Base-by-base conservation (phyloP, 176 grass and related monocot genomes). In the Triticum dicoccoides region DNA sequence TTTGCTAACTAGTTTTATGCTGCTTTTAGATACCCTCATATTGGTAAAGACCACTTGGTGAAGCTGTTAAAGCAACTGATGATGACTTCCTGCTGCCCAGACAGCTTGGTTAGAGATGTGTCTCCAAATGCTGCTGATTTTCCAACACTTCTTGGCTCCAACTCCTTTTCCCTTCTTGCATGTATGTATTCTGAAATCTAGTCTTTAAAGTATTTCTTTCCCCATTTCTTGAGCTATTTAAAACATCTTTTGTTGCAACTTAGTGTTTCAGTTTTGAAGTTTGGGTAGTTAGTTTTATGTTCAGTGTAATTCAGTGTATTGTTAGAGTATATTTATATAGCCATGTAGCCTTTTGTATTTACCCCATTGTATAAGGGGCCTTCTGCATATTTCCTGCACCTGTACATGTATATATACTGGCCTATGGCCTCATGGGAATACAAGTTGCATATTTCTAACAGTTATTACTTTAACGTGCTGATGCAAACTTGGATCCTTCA, bases 21-120 rank as follows among this genome's bases (percentile, higher is more conserved):
- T 72, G 65, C 14, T 83, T 88, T 51, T 88, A 98, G 96, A 81
- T 98, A 94, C 77, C 87, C 90, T 44, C 96, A 96, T 61, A 86
- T 98, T 86, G 89, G 82, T 89, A 98, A 95, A 86, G 92, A 98
- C 67, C 93, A 98, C 90, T 83, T 98, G 90, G 88, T 94, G 66
- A 96, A 91, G 79, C 92, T 98, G 86, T 89, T 98, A 87, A 98
- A 98, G 82, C 92, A 98, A 89, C 83, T 98, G 78, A 91, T 98
- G 92, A 75, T 78, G 49, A 92, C 63, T 90, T 92, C 87, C 24
- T 92, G 88, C 80, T 66, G 81, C 51, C 91, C 90, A 68, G 90
- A 89, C 87, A 84, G 84, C 75, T 84, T 91, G 66, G 78, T 86
- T 80, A 86, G 81, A 66, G 90, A 82, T 65, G 65, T 49, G 34